These are phyloP conservation scores for Ophiocytium majus DNA, from an alignment of 352 stramenopile species.

Conservation along the genomic window DNA sequence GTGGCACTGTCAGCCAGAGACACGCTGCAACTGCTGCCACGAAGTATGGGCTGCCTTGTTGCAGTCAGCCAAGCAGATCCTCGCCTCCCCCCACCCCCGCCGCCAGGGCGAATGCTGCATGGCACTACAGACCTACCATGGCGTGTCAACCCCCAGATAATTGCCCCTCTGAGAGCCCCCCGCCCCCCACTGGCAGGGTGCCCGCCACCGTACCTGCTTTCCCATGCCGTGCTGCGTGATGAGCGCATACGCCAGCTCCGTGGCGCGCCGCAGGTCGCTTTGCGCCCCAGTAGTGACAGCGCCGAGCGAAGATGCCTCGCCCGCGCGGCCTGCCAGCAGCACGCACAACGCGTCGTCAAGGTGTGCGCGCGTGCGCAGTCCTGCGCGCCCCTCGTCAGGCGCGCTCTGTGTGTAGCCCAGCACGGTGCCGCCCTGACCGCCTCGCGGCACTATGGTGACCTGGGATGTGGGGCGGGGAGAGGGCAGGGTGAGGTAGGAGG, in stretches of 20 bases:
- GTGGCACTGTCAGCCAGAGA: too few relatives aligned
- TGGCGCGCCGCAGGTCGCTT: conserved; percentile 75
- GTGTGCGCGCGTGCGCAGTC: conserved; percentile 75
- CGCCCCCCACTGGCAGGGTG: too few relatives aligned
- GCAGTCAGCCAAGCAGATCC: too few relatives aligned
- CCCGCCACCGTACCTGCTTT: conserved; percentile 70
- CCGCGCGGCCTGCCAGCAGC: conserved; percentile 87
- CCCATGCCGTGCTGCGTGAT: conserved; percentile 97
- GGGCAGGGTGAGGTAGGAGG: background rate
- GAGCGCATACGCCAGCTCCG: conserved; percentile 92
- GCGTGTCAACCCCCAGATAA: too few relatives aligned
- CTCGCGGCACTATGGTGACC: conserved; percentile 94
- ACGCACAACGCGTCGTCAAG: conserved; percentile 97
- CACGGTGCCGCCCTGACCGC: conserved; percentile 86
- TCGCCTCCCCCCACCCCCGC: too few relatives aligned
- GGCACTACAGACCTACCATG: too few relatives aligned
- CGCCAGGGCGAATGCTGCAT: too few relatives aligned
- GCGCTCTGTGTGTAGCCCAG: conserved; percentile 97
- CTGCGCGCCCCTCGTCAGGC: conserved; percentile 93
- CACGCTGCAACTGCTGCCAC: too few relatives aligned
- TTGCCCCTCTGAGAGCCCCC: too few relatives aligned
- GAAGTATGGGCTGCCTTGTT: too few relatives aligned
- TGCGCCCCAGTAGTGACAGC: conserved; percentile 92
- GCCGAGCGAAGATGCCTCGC: conserved; percentile 69
- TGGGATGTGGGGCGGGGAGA: background rate